Evolutionary conservation across 495 filamentous ascomycete genomes (phyloP), one percentile per base, ranked within the genome.

Genomic region (Aspergillus coremiiformis): DNA sequence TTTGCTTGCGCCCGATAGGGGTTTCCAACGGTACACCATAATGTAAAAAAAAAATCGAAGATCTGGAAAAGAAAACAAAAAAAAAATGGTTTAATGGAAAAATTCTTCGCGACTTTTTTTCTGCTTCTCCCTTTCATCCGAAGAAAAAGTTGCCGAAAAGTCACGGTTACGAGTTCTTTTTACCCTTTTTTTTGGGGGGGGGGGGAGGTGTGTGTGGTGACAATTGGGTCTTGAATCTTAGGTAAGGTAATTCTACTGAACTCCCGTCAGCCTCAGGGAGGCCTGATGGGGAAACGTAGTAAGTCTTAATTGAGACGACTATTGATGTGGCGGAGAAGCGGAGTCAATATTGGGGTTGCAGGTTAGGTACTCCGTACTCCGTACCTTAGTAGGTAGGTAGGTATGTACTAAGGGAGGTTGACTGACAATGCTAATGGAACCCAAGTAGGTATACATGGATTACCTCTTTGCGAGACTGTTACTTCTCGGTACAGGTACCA

Each of bases 61-160:
- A n/a, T n/a, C n/a, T n/a, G n/a, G n/a, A n/a, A 14, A n/a, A n/a
- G 0, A 15, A 35, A 35, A 30, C 12, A 9, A 30, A 30, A 7
- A 1, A 30, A 11, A 30, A 11, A 9, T 9, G 1, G 7, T 30
- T 11, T 9, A 30, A 30, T 30, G 27, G 8, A 9, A 30, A 30
- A n/a, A n/a, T n/a, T n/a, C n/a, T n/a, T n/a, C n/a, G n/a, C n/a
- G n/a, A n/a, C n/a, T n/a, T n/a, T n/a, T n/a, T 30, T 35, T n/a
- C 32, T n/a, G 14, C 32, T 9, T 10, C 29, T 32, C 14, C 32
- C 32, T 14, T 15, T 5, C 5, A 35, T 14, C 32, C 32, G 20
- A 17, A 42, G 39, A n/a, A n/a, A 49, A 56, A 60, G 17, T 51
- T 56, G 47, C 57, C 53, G 53, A 56, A 49, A 51, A 39, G 17